Conservation (phyloP, 2,329 filamentous ascomycete species). For the Leptographium radiaticola region DNA sequence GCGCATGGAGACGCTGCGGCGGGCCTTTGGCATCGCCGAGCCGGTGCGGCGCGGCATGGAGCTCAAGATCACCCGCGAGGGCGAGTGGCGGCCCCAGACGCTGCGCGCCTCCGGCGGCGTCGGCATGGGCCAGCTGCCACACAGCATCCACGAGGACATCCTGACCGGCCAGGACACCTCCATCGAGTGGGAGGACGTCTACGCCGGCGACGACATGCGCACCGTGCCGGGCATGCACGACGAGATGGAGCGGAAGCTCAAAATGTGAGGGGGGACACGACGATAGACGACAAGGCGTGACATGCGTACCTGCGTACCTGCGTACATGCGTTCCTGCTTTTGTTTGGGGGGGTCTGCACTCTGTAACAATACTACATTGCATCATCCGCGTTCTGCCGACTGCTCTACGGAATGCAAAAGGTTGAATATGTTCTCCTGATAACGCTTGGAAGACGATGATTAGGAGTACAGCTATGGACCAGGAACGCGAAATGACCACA, state of each 20-base stretch:
- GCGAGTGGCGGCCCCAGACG: constrained; percentile 65
- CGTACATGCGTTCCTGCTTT: too few species aligned
- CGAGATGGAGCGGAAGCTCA: constrained; percentile 87
- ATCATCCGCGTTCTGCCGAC: background rate
- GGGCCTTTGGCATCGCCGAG: constrained; percentile 84
- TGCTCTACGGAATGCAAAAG: too few species aligned
- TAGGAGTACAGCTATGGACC: background rate
- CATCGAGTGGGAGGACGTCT: constrained; percentile 90
- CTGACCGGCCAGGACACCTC: constrained; percentile 64
- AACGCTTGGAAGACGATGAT: background rate
- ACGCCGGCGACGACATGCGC: constrained; percentile 62
- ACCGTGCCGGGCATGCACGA: constrained; percentile 65
- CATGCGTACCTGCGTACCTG: too few species aligned
- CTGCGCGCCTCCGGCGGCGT: constrained; percentile 41
- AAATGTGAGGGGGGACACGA: constrained; percentile 44
- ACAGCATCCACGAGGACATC: constrained; percentile 77
- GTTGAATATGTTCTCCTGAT: too few species aligned
- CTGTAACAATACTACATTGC: background rate
- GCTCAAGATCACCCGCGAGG: constrained; percentile 69
- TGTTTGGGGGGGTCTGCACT: background rate
- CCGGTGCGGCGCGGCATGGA: constrained; percentile 91
- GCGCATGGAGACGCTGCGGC: constrained; percentile 79
- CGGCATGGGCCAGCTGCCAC: constrained; percentile 20
- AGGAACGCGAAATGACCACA: too few species aligned
- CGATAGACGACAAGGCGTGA: background rate